These are phyloP conservation scores for Cytospora piceae DNA, from an alignment of 2,329 filamentous ascomycete species.

Conservation along the genomic window DNA sequence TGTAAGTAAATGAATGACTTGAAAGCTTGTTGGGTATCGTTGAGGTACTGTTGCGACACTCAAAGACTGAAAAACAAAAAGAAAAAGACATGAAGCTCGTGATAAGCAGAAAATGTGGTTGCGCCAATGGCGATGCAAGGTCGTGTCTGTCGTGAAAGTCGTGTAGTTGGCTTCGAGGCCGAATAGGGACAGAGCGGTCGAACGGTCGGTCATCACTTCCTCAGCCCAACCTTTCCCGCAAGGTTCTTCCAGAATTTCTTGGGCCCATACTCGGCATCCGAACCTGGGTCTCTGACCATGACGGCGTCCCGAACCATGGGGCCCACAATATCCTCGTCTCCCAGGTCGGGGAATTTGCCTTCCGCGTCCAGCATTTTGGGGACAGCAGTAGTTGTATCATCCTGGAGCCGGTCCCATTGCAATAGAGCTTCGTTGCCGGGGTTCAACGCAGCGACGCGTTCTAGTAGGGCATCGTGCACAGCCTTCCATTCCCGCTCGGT, in stretches of 20 bases:
- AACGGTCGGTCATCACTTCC: slow-evolving; percentile 33
- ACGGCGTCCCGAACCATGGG: slow-evolving; percentile 74
- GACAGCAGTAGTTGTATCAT: slow-evolving; percentile 65
- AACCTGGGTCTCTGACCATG: slow-evolving; percentile 51
- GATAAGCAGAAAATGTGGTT: background rate
- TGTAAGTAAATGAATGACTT: background rate
- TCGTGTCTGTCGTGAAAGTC: slow-evolving; percentile 26
- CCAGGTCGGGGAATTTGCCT: slow-evolving; percentile 85
- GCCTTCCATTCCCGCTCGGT: slow-evolving; percentile 76
- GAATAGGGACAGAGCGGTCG: background rate
- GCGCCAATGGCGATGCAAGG: slow-evolving; percentile 23
- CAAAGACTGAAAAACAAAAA: background rate
- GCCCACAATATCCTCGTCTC: slow-evolving; percentile 90
- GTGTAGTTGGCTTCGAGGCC: slow-evolving; percentile 7
- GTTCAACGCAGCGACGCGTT: slow-evolving; percentile 49
- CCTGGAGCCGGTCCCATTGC: slow-evolving; percentile 47
- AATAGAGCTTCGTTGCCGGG: slow-evolving; percentile 37
- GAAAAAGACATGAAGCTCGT: background rate
- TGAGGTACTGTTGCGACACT: background rate
- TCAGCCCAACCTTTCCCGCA: slow-evolving; percentile 48
- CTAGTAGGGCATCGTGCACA: slow-evolving; percentile 68
- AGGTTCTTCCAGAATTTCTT: slow-evolving; percentile 53
- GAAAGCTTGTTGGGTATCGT: slow-evolving; percentile 12
- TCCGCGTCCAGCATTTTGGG: slow-evolving; percentile 71
- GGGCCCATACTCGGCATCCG: slow-evolving; percentile 46